Percentiles rank a stretch among this genome's conserved stretches.
Evolutionary conservation across 441 rosid species (phyloP).

Genomic region (Pelargonium citronellum): DNA sequence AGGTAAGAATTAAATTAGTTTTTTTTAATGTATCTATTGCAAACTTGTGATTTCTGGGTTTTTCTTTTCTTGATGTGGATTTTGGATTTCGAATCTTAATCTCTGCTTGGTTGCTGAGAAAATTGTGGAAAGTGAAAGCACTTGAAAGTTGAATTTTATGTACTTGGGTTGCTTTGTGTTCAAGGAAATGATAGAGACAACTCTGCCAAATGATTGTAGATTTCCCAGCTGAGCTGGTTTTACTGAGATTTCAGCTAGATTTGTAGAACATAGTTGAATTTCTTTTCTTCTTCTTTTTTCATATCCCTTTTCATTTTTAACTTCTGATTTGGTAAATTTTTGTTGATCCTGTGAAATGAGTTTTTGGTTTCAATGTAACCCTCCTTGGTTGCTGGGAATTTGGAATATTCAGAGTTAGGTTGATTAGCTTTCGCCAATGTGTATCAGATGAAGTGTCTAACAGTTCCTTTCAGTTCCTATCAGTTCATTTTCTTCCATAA

Average conservation of each 20-base stretch:
- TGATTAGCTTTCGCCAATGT: background rate
- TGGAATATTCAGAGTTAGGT: slow-evolving; percentile 1
- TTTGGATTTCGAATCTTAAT: slow-evolving; percentile 1
- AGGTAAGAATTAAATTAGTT: no score
- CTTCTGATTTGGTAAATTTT: background rate
- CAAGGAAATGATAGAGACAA: slow-evolving; percentile 24
- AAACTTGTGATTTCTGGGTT: slow-evolving; percentile 19
- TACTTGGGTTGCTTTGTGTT: slow-evolving; percentile 18
- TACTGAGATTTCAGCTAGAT: slow-evolving; percentile 7
- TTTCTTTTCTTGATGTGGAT: slow-evolving; percentile 4
- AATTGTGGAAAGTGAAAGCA: slow-evolving; percentile 21
- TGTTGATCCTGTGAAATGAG: background rate
- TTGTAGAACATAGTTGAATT: background rate
- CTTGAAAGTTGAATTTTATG: slow-evolving; percentile 15
- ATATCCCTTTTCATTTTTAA: background rate
- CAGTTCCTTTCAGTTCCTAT: background rate
- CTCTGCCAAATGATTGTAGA: slow-evolving; percentile 16
- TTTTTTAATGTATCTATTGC: no score
- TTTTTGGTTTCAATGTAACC: background rate
- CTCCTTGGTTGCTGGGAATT: background rate
- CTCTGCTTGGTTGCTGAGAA: slow-evolving; percentile 26
- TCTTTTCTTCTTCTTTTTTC: background rate
- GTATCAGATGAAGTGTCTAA: background rate
- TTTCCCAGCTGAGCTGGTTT: slow-evolving; percentile 12
- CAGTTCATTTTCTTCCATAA: background rate